A percentile compares a stretch with the other conserved stretches of the same genome.
phyloP scores from a whole-genome alignment of 768 basidiomycete species.

The Russula ochroleuca region DNA sequence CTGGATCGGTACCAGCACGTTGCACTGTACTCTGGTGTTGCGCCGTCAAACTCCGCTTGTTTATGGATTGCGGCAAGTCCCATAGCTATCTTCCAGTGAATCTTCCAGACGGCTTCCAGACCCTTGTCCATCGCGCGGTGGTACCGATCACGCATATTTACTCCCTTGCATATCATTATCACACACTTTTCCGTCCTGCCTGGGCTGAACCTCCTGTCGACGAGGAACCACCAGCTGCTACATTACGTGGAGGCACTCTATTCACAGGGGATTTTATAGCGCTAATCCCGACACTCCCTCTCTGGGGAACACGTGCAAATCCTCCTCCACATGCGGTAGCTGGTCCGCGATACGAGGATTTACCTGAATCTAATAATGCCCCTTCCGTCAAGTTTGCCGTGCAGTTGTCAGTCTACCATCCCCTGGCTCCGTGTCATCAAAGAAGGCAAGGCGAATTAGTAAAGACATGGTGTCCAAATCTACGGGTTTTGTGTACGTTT shows the following conservation, averaged over 20 bases:
- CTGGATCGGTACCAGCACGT: too few relatives aligned
- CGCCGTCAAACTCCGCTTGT: too few relatives aligned
- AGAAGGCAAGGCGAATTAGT: conserved; percentile 64
- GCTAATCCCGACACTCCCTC: conserved; percentile 61
- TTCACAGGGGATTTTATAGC: conserved; percentile 92
- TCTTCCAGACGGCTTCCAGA: conserved; percentile 19
- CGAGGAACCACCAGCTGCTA: conserved; percentile 44
- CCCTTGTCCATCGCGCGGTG: conserved; percentile 23
- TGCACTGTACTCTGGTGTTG: too few relatives aligned
- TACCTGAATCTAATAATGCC: conserved; percentile 35
- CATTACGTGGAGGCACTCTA: conserved; percentile 63
- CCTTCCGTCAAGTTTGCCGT: conserved; percentile 28
- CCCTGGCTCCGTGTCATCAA: conserved; percentile 32
- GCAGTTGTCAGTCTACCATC: conserved; percentile 35
- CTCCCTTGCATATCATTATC: conserved; percentile 24
- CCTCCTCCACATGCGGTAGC: conserved; percentile 45
- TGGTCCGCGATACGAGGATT: conserved; percentile 67
- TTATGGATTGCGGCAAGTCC: too few relatives aligned
- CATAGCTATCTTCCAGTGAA: too few relatives aligned
- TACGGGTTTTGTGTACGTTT: conserved; percentile 75
- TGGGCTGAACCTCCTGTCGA: conserved; percentile 32
- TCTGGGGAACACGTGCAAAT: conserved; percentile 44
- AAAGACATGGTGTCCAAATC: conserved; percentile 89
- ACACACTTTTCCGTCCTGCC: conserved; percentile 39
- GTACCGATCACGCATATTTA: conserved; percentile 23